Percentiles rank a stretch among this genome's conserved stretches.
Conservation (phyloP, 331 rosid species). For the Prunus yedoensis region DNA sequence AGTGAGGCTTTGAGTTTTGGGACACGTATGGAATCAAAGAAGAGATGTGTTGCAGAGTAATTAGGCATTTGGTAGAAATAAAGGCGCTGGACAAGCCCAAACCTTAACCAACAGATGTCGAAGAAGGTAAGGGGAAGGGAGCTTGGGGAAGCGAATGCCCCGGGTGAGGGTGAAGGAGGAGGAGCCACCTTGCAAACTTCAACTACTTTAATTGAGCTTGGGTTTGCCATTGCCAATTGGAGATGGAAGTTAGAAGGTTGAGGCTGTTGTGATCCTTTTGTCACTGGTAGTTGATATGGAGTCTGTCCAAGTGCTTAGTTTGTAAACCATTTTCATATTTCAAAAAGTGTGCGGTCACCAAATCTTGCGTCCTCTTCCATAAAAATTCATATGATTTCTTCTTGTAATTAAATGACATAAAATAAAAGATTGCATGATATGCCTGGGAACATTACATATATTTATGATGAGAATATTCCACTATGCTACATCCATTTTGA, state of each 20-base stretch:
- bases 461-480: too few species aligned
- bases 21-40: too few species aligned
- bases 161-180: not conserved
- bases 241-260: not conserved
- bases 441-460: too few species aligned
- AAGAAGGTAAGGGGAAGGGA: slow-evolving; percentile 41
- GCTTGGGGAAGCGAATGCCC: not conserved
- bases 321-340: too few species aligned
- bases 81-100: slow-evolving; percentile 39
- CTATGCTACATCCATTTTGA: too few species aligned
- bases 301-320: not conserved
- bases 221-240: not conserved
- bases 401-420: too few species aligned
- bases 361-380: too few species aligned
- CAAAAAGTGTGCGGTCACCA: too few species aligned
- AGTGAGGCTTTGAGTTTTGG: too few species aligned
- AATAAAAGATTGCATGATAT: too few species aligned
- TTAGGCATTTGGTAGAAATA: slow-evolving; percentile 32
- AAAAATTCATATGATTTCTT: too few species aligned
- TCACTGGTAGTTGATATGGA: not conserved
- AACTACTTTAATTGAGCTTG: not conserved
- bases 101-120: slow-evolving; percentile 35
- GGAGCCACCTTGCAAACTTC: not conserved
- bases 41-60: not conserved
- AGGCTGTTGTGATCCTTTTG: not conserved